Conservation (phyloP, 2,329 filamentous ascomycete species). For the Phoma sp. region DNA sequence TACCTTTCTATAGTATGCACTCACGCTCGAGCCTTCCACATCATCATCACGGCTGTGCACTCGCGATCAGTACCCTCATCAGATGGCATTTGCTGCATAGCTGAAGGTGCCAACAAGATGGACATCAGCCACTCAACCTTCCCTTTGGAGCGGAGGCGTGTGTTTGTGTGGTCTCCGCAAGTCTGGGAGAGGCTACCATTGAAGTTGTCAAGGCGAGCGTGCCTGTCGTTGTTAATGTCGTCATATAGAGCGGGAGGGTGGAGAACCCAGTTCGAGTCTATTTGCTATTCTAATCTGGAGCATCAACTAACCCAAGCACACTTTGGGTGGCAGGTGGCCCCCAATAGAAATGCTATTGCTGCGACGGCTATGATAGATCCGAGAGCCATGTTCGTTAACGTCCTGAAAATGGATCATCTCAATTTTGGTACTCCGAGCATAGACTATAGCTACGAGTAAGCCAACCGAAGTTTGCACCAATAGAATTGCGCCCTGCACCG, state of each 20-base stretch:
- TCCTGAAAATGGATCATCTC: too few species aligned
- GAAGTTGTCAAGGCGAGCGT: constrained; percentile 58
- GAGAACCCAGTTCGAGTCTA: constrained; percentile 17
- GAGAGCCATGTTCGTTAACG: too few species aligned
- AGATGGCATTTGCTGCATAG: constrained; percentile 62
- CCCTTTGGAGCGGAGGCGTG: constrained; percentile 61
- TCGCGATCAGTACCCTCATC: constrained; percentile 54
- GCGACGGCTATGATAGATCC: background rate
- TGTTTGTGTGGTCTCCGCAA: constrained; percentile 60
- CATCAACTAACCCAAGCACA: background rate
- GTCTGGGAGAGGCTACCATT: constrained; percentile 58
- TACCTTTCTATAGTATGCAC: constrained; percentile 12
- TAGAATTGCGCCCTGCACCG: too few species aligned
- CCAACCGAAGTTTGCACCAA: too few species aligned
- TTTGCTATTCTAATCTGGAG: too few species aligned
- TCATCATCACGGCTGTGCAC: constrained; percentile 61
- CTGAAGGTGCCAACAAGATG: constrained; percentile 68
- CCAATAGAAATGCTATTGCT: background rate
- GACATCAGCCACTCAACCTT: constrained; percentile 66
- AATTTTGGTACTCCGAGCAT: too few species aligned
- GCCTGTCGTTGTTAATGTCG: constrained; percentile 63
- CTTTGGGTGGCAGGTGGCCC: constrained; percentile 2
- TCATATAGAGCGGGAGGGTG: constrained; percentile 57
- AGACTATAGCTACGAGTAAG: too few species aligned
- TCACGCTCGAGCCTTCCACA: constrained; percentile 54